Evolutionary conservation across 306 rosid genomes (phyloP), one percentile per base, ranked within the genome.

Genomic region (Comarum palustre): DNA sequence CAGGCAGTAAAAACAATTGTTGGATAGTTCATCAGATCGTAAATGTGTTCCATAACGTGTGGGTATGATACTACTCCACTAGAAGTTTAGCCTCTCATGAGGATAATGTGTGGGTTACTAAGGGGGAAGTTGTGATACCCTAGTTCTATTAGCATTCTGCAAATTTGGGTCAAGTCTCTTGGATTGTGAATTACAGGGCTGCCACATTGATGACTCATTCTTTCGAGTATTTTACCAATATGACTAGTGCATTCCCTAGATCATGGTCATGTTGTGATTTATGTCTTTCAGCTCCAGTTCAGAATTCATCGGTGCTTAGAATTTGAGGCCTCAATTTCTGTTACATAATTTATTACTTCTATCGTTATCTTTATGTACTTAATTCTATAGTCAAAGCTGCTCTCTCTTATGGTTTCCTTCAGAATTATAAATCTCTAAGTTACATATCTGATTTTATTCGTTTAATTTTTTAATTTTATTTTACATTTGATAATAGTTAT

Each of bases 361-460:
- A 17, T 7, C 8, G 5, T 43, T 13, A 25, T 66, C 22, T 42
- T 42, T 12, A n/a, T 2, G 9, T 11, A 0, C 38, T 14, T 43
- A 2, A 2, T 46, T 68, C 6, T 51, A 29, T 27, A 16, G 32
- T 27, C 11, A 27, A 47, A 39, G 14, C 20, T 46, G 20, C 5
- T 5, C 12, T 8, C 5, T 0, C 31, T 43, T 2, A 25, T 45
- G 38, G 36, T 65, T 22, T 42, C 47, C 54, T 67, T 43, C 24
- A 16, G 6, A 6, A 24, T 3, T 6, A 27, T 67, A n/a, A n/a
- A n/a, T n/a, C n/a, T n/a, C n/a, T 29, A 15, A 62, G 32, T 31
- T 45, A 43, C 29, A 8, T 41, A 12, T 73, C 59, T 24, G 5
- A 78, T 48, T 78, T 50, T 61, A 24, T 55, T 55, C 12, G 10